Conservation (phyloP, 2,329 filamentous ascomycete genomes). For the Fusarium pseudonygamai region DNA sequence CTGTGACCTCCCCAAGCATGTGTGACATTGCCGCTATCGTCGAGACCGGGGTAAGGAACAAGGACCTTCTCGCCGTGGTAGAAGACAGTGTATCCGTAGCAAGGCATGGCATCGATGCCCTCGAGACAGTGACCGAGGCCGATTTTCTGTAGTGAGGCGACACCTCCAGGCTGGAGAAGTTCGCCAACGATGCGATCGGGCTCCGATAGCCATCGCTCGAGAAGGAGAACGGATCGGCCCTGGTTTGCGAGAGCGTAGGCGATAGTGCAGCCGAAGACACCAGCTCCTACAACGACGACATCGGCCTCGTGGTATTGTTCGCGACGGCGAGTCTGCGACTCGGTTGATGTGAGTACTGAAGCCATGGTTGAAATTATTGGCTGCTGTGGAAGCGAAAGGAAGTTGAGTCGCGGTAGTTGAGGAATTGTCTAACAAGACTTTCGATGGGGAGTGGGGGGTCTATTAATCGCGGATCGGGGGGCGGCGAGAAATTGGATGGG, state of each 20-base stretch:
- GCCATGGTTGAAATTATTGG: slow-evolving; percentile 44
- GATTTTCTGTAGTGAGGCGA: slow-evolving; percentile 80
- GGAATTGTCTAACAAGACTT: slow-evolving; percentile 14
- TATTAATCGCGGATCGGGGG: slow-evolving; percentile 31
- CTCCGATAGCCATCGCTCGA: slow-evolving; percentile 90
- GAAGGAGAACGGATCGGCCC: slow-evolving; percentile 87
- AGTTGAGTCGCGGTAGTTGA: slow-evolving; percentile 2
- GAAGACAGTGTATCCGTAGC: slow-evolving; percentile 87
- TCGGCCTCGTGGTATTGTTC: slow-evolving; percentile 73
- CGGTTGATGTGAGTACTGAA: slow-evolving; percentile 47
- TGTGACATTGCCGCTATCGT: slow-evolving; percentile 55
- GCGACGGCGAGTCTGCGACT: slow-evolving; percentile 59
- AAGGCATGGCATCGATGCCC: slow-evolving; percentile 84
- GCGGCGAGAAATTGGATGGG: slow-evolving; percentile 38
- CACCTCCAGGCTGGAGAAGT: slow-evolving; percentile 90
- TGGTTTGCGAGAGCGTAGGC: slow-evolving; percentile 88
- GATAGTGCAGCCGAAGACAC: slow-evolving; percentile 86
- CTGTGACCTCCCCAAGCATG: slow-evolving; percentile 49
- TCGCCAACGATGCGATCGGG: slow-evolving; percentile 97
- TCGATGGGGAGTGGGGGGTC: slow-evolving; percentile 33
- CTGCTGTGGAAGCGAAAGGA: not conserved
- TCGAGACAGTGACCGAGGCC: slow-evolving; percentile 86
- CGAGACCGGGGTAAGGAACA: slow-evolving; percentile 81
- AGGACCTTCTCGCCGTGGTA: slow-evolving; percentile 78
- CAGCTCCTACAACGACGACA: slow-evolving; percentile 91